phyloP scores from a whole-genome alignment of 2,329 filamentous ascomycete species.

The Diaporthe sp. region DNA sequence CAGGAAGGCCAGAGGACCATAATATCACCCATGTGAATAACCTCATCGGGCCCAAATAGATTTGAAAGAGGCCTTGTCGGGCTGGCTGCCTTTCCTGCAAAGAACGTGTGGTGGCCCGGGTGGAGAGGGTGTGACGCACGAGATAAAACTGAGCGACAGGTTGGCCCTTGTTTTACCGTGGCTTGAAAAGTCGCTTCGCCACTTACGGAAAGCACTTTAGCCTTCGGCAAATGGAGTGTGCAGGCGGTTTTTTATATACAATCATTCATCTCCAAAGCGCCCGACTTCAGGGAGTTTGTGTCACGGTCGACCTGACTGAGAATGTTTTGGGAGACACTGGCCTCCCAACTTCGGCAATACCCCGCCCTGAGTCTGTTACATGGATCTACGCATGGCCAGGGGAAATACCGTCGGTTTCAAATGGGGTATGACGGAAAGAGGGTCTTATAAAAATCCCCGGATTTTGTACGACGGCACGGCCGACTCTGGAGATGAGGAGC shows the following conservation, averaged over 20 bases:
- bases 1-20: neutral
- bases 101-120: neutral
- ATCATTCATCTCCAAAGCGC: neutral
- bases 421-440: neutral
- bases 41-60: neutral
- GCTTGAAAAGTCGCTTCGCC: too few relatives aligned
- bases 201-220: too few relatives aligned
- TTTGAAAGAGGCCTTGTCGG: neutral
- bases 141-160: too few relatives aligned
- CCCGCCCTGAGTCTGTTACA: neutral
- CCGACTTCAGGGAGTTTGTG: neutral
- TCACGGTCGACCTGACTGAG: neutral
- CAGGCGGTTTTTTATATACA: neutral
- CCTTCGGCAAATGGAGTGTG: neutral
- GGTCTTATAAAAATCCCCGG: too few relatives aligned
- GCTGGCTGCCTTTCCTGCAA: too few relatives aligned
- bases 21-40: neutral
- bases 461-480: neutral
- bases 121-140: neutral
- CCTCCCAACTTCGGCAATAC: neutral
- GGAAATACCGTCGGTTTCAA: neutral
- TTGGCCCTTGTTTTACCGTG: too few relatives aligned
- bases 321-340: neutral
- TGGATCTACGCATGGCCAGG: neutral
- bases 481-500: neutral